Conservation (phyloP, 345 rosid genomes). For the Raphanus raphanistrum region DNA sequence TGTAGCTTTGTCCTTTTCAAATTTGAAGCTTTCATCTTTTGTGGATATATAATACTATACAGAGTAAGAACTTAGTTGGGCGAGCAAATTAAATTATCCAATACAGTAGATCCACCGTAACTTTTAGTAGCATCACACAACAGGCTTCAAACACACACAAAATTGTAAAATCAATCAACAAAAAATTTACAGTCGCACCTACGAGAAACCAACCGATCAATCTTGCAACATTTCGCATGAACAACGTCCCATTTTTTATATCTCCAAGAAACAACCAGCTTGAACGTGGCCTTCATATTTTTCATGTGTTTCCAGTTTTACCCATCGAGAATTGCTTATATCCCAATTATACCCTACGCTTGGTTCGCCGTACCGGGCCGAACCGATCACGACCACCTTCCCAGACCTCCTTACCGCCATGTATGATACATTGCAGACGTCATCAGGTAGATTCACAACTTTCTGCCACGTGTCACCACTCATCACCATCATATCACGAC, state of each 20-base stretch:
- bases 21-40: not conserved
- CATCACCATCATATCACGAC: slow-evolving; percentile 42
- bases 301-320: slow-evolving; percentile 14
- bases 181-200: not conserved
- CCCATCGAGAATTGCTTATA: slow-evolving; percentile 19
- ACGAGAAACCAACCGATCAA: not conserved
- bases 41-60: not conserved
- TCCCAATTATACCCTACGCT: slow-evolving; percentile 24
- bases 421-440: slow-evolving; percentile 30
- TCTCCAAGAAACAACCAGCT: slow-evolving; percentile 35
- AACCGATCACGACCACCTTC: slow-evolving; percentile 62
- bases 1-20: not conserved
- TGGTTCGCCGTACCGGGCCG: slow-evolving; percentile 34
- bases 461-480: slow-evolving; percentile 45
- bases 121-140: not conserved
- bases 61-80: not conserved
- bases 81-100: not conserved
- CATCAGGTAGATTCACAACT: slow-evolving; percentile 52
- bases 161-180: not conserved
- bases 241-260: slow-evolving; percentile 5
- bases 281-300: slow-evolving; percentile 29
- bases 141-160: not conserved
- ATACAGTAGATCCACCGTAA: not conserved
- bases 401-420: slow-evolving; percentile 47
- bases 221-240: not conserved